Evolutionary conservation across 2,329 filamentous ascomycete genomes (phyloP), one percentile per base, ranked within the genome.

Genomic region (Claviceps fusiformis): DNA sequence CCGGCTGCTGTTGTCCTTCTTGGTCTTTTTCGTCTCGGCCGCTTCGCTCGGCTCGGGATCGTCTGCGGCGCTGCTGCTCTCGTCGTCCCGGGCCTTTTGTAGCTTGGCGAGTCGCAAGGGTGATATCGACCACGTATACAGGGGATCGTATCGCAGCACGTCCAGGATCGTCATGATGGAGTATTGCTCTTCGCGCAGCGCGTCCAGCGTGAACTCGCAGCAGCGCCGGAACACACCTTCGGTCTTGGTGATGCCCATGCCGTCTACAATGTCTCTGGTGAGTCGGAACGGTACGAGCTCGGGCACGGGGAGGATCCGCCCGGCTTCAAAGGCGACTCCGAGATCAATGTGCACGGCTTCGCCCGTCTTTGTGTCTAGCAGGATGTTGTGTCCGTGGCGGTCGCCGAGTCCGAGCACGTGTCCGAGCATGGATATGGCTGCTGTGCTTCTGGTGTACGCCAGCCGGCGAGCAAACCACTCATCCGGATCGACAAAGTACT

Each of bases 81-180:
- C 71, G 3, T 71, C 73, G 44, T 71, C 78, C 48, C 83, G 74
- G 9, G 78, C 81, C 62, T 81, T 80, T 64, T 85, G 82, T 55
- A 86, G 69, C 63, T 83, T 85, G 45, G 81, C 80, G 56, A 85
- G 70, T 24, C 82, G 76, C 39, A 85, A 73, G 0, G 82, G 82
- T 11, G 88, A 93, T 55, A 96, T 84, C 41, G 89, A 92, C 93
- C 93, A 99, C 58, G 84, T 93, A 69, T 97, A 95, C 58, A 99
- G 73, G 1, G 93, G 95, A 75, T 99, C 93, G 70, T 96, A 97
- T n/a, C 95, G 86, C 57, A 99, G 75, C 27, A 98, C 95, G 65
- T 98, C 95, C 24, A 99, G 81, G 54, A 98, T 90, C 0, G 93
- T 97, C 91, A 96, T 97, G 72, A 99, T 98, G 48, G 87, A 91